Percentiles rank a stretch among this genome's conserved stretches.
Conservation (phyloP, 306 rosid genomes). For the Cucurbita moschata region DNA sequence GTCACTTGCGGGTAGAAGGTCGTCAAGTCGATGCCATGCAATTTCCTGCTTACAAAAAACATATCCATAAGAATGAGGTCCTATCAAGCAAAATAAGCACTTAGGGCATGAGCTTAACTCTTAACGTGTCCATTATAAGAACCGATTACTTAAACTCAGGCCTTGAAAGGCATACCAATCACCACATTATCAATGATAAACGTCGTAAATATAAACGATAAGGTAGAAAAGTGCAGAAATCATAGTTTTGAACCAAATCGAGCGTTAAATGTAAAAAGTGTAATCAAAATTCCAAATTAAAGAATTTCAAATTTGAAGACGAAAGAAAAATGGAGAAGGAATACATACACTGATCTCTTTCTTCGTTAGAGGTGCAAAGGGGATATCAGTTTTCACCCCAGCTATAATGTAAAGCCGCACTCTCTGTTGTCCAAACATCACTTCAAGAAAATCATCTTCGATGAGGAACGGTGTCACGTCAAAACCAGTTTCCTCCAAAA, state of each 20-base stretch:
- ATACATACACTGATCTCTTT: conserved; percentile 94
- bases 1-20: conserved; percentile 60
- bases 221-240: not conserved
- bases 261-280: not conserved
- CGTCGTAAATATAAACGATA: not conserved
- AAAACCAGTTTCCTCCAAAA: conserved; percentile 93
- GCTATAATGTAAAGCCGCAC: conserved; percentile 87
- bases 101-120: not conserved
- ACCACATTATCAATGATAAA: not conserved
- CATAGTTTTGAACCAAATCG: not conserved
- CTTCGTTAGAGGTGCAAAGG: conserved; percentile 90
- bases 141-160: not conserved
- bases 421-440: conserved; percentile 79
- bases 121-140: not conserved
- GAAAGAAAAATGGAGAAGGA: not conserved
- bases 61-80: not conserved
- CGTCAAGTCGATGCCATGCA: conserved; percentile 92
- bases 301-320: no score
- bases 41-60: conserved; percentile 58
- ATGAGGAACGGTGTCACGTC: conserved; percentile 57
- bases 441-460: conserved; percentile 66
- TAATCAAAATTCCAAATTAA: no score
- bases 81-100: not conserved
- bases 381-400: conserved; percentile 80
- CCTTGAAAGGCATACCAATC: not conserved